Evolutionary conservation across 2,329 filamentous ascomycete genomes (phyloP), one percentile per base, ranked within the genome.

Genomic region (Xylaria multiplex): DNA sequence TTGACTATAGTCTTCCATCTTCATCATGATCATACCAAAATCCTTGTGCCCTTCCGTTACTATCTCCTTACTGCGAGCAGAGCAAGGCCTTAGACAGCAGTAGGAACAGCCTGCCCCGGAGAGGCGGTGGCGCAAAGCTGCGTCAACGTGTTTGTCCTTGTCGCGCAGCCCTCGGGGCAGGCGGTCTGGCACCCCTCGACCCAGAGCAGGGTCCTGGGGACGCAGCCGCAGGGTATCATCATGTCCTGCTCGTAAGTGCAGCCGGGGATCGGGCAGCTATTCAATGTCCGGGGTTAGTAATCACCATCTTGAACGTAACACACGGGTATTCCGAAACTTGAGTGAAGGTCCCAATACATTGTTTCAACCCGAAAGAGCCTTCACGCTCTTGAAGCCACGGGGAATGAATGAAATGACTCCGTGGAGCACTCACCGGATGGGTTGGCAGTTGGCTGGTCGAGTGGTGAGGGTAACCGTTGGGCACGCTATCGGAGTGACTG

Each of bases 201-300:
- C 62, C 70, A 77, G 16, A 79, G 71, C 61, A 77, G 68, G n/a
- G 78, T 79, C 68, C 72, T 71, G 46, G 76, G 69, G 2, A 27
- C n/a, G 67, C 78, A 79, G n/a, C 73, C 73, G 69, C 78, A 80
- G 3, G 77, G 77, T n/a, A 80, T 59, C 37, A 71, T 43, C 65
- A 79, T 53, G 14, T 74, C 72, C 49, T 72, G 56, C 59, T 76
- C 60, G 5, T 71, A 64, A 9, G 73, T 74, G 71, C 78, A 80
- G 2, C 72, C 77, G 14, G 78, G 78, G 45, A 79, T 73, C 1
- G 78, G 77, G 72, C 78, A 79, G 35, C 37, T 40, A 13, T 13
- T 8, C 37, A 14, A 40, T 14, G 9, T 7, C 9, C 4, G 11
- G 35, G 37, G 37, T 40, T 13, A 40, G 37, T 40, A 14, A 40